Evolutionary conservation across 805 yeast genomes (phyloP).

Genomic region (Zygoascus flipseniorum): DNA sequence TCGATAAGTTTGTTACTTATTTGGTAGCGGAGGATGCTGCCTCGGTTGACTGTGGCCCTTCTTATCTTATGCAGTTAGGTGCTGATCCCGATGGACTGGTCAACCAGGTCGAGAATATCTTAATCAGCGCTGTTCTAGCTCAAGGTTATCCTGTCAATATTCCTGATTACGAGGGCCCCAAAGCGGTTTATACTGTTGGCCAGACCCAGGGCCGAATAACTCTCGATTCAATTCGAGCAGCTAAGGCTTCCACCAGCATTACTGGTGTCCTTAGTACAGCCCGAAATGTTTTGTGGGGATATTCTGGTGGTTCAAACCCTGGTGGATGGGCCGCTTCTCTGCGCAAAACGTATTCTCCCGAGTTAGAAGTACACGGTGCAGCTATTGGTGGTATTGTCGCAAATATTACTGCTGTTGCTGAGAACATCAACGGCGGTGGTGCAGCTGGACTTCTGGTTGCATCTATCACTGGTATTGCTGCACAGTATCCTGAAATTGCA

Average conservation of each 20-base stretch:
- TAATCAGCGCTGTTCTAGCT: background rate
- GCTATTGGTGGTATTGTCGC: slow-evolving; percentile 20
- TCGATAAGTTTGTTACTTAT: slow-evolving; percentile 18
- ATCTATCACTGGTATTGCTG: slow-evolving; percentile 21
- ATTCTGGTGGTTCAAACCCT: slow-evolving; percentile 23
- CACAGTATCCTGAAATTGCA: slow-evolving; percentile 18
- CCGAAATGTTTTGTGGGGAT: slow-evolving; percentile 19
- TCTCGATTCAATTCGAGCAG: slow-evolving; percentile 24
- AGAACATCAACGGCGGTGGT: slow-evolving; percentile 14
- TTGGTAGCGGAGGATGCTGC: slow-evolving; percentile 23
- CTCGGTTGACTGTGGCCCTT: slow-evolving; percentile 22
- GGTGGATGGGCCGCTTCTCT: slow-evolving; percentile 23
- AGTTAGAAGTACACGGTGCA: slow-evolving; percentile 18
- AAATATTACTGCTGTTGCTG: slow-evolving; percentile 11
- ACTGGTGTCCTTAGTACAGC: slow-evolving; percentile 10
- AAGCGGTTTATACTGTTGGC: slow-evolving; percentile 12
- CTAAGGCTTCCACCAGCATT: slow-evolving; percentile 6
- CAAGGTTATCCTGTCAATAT: background rate
- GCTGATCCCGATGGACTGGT: slow-evolving; percentile 2
- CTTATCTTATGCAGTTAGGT: slow-evolving; percentile 16
- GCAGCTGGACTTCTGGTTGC: slow-evolving; percentile 18
- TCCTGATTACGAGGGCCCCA: slow-evolving; percentile 14
- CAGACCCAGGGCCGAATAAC: slow-evolving; percentile 19
- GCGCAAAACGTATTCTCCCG: slow-evolving; percentile 21
- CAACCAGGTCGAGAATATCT: background rate